Percentiles rank a stretch among this genome's conserved stretches.
These are phyloP conservation scores for Carallia brachiata DNA, from an alignment of 345 rosid genomes.

Conservation along the genomic window DNA sequence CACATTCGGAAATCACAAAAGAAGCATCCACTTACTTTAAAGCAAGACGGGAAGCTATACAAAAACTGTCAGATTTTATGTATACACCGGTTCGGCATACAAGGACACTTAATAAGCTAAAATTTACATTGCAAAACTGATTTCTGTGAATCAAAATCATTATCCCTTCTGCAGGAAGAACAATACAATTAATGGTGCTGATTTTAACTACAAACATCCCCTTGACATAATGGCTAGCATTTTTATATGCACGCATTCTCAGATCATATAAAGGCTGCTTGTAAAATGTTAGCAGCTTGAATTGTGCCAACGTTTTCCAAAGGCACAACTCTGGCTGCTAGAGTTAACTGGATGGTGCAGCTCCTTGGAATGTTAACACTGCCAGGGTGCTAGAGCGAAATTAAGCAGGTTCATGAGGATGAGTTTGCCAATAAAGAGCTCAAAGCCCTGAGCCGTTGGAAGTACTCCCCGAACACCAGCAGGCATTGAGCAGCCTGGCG, in stretches of 20 bases:
- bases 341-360: slow-evolving; percentile 5
- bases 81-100: neutral
- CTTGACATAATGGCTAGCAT: slow-evolving; percentile 17
- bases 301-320: slow-evolving; percentile 20
- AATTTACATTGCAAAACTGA: neutral
- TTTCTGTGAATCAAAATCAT: slow-evolving; percentile 10
- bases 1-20: too few relatives aligned
- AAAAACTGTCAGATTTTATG: neutral
- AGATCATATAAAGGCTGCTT: slow-evolving; percentile 30
- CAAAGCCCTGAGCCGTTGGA: slow-evolving; percentile 64
- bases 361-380: slow-evolving; percentile 3
- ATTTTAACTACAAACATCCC: slow-evolving; percentile 20
- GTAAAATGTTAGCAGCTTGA: slow-evolving; percentile 41
- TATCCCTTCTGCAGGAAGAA: slow-evolving; percentile 3
- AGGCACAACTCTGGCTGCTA: slow-evolving; percentile 20
- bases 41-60: neutral
- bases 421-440: slow-evolving; percentile 64
- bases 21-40: neutral
- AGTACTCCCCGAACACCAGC: slow-evolving; percentile 81
- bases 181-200: slow-evolving; percentile 7
- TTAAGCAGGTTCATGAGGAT: slow-evolving; percentile 54
- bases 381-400: neutral
- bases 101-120: neutral
- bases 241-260: slow-evolving; percentile 28
- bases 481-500: slow-evolving; percentile 85